Conservation (phyloP, 192 early-diverging fungal genomes). For the Dissophora globulifera region DNA sequence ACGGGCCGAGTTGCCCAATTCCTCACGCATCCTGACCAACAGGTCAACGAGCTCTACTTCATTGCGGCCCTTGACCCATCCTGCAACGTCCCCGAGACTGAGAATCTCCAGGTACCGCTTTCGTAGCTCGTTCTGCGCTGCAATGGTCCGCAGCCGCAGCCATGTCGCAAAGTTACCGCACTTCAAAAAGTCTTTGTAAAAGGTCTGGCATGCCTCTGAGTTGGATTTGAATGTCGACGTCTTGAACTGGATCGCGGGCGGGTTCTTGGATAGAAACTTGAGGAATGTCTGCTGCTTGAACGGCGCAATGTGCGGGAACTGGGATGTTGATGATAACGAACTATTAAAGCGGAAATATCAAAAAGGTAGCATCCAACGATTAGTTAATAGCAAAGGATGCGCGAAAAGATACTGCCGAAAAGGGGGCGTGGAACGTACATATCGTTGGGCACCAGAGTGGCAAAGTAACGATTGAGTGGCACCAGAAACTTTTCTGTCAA, state of each 20-base stretch:
- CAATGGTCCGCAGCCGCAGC: conserved; percentile 83
- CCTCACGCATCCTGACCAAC: conserved; percentile 70
- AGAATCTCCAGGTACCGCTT: conserved; percentile 80
- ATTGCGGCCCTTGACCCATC: conserved; percentile 61
- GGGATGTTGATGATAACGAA: conserved; percentile 28
- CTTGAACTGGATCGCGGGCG: conserved; percentile 61
- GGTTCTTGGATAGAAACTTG: conserved; percentile 58
- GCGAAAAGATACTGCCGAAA: too few relatives aligned
- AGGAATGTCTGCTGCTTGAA: conserved; percentile 47
- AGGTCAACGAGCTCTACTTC: conserved; percentile 80
- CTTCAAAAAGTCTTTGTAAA: conserved; percentile 91
- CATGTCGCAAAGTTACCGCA: conserved; percentile 97
- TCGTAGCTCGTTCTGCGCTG: conserved; percentile 84
- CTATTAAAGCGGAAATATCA: neutral
- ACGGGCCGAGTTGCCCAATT: conserved; percentile 59
- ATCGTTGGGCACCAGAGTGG: conserved; percentile 79
- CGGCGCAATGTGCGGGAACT: conserved; percentile 37
- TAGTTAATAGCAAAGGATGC: too few relatives aligned
- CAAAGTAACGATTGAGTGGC: conserved; percentile 95
- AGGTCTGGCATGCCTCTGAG: conserved; percentile 72
- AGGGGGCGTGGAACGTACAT: too few relatives aligned
- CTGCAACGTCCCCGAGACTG: conserved; percentile 62
- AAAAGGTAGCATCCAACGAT: too few relatives aligned
- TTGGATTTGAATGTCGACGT: conserved; percentile 57
- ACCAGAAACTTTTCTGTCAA: conserved; percentile 93